A percentile compares a stretch with the other conserved stretches of the same genome.
Conservation (phyloP, 495 filamentous ascomycete species). For the Zalerion maritima region DNA sequence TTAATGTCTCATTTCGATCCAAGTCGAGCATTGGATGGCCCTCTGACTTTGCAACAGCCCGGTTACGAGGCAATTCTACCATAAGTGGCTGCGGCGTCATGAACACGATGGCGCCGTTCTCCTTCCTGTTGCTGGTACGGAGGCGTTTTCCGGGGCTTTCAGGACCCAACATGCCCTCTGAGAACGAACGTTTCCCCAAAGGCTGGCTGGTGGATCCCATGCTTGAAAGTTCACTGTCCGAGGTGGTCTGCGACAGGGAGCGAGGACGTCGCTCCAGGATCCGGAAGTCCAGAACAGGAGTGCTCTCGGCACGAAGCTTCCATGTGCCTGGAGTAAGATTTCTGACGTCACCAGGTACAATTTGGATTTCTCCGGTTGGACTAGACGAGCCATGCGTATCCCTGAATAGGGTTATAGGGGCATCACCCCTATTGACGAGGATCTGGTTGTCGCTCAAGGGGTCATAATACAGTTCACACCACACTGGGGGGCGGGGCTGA, state of each 20-base stretch:
- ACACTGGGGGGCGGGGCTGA: constrained; percentile 21
- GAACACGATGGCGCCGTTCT: constrained; percentile 33
- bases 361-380: constrained; percentile 12
- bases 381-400: constrained; percentile 13
- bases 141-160: constrained; percentile 22
- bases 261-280: constrained; percentile 31
- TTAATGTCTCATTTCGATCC: constrained; percentile 24
- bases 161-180: too few species aligned
- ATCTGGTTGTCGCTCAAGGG: constrained; percentile 34
- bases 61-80: too few species aligned
- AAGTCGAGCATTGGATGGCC: constrained; percentile 31
- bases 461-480: constrained; percentile 35
- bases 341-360: constrained; percentile 25
- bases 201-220: too few species aligned
- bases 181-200: constrained; percentile 27
- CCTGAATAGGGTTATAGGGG: constrained; percentile 26
- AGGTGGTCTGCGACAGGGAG: constrained; percentile 12
- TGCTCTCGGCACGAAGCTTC: constrained; percentile 27
- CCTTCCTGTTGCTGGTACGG: constrained; percentile 17
- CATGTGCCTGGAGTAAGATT: constrained; percentile 30
- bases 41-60: constrained; percentile 25
- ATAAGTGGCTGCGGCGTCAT: constrained; percentile 24
- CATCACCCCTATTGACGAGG: constrained; percentile 28
- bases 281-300: constrained; percentile 32
- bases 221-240: too few species aligned